Conservation (phyloP, 257 asterid genomes). For the Ehretia macrophylla region DNA sequence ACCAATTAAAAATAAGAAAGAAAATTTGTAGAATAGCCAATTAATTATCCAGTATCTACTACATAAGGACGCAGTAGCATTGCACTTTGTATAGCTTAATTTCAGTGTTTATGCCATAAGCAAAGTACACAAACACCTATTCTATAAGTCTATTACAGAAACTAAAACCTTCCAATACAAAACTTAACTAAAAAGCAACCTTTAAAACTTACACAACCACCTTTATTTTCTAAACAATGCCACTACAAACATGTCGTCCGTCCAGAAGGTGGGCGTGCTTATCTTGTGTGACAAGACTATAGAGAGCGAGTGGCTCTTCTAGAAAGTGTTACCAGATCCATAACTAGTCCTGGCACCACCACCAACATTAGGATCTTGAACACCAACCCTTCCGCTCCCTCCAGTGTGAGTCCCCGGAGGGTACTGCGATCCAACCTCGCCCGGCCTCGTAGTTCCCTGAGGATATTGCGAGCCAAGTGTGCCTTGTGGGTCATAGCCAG, state of each 20-base stretch:
- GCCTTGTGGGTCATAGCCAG: constrained; percentile 6
- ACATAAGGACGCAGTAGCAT: too few relatives aligned
- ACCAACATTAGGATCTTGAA: constrained; percentile 6
- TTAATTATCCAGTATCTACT: too few relatives aligned
- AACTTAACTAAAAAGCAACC: not conserved
- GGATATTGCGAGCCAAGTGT: not conserved
- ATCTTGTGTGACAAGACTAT: too few relatives aligned
- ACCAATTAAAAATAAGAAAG: too few relatives aligned
- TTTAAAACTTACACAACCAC: not conserved
- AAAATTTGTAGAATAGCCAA: too few relatives aligned
- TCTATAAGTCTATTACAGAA: not conserved
- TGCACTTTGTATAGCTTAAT: too few relatives aligned
- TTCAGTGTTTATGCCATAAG: not conserved
- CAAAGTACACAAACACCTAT: not conserved
- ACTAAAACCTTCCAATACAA: not conserved
- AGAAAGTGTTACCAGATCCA: constrained; percentile 13
- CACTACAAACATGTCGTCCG: too few relatives aligned
- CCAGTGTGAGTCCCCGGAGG: not conserved
- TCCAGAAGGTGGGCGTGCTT: too few relatives aligned
- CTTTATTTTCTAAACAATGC: not conserved
- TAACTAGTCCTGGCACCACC: not conserved
- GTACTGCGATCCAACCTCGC: not conserved
- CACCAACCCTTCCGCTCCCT: not conserved
- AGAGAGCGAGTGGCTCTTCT: too few relatives aligned
- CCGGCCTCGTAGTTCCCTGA: not conserved